Percentiles rank a stretch among this genome's conserved stretches.
These are phyloP conservation scores for Chalciporus pseudorubinellus DNA, from an alignment of 768 basidiomycete genomes.

Conservation along the genomic window DNA sequence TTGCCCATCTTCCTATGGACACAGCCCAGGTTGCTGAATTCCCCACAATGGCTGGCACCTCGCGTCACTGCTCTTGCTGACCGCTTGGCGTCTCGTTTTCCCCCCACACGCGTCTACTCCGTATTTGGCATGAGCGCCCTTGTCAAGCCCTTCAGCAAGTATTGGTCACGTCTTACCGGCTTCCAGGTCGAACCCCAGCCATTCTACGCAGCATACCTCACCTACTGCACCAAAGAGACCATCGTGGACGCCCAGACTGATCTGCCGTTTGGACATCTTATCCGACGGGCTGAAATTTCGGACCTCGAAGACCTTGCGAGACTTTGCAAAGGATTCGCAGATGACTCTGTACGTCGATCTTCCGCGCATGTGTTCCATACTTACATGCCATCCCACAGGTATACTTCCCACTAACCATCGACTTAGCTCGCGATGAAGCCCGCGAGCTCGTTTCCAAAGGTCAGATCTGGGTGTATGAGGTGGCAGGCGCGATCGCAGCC, in stretches of 20 bases:
- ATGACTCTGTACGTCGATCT: constrained; percentile 44
- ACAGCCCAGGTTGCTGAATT: constrained; percentile 25
- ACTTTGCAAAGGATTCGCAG: constrained; percentile 51
- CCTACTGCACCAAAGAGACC: constrained; percentile 41
- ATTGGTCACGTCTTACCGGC: constrained; percentile 45
- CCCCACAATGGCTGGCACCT: constrained; percentile 28
- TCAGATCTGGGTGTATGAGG: constrained; percentile 54
- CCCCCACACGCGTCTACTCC: constrained; percentile 47
- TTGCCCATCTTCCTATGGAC: constrained; percentile 56
- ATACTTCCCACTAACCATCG: constrained; percentile 42
- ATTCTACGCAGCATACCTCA: constrained; percentile 50
- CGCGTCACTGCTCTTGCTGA: constrained; percentile 38
- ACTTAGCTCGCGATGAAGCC: constrained; percentile 44
- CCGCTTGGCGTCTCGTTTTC: constrained; percentile 37
- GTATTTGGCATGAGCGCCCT: constrained; percentile 46
- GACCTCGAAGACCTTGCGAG: constrained; percentile 42
- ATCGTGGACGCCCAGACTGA: constrained; percentile 27
- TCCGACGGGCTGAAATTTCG: constrained; percentile 36
- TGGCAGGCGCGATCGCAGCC: constrained; percentile 39
- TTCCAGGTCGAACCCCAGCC: constrained; percentile 39
- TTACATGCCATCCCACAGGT: constrained; percentile 32
- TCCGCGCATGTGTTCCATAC: background rate
- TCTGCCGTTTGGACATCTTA: constrained; percentile 34
- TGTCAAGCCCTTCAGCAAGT: constrained; percentile 40
- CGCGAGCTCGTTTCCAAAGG: constrained; percentile 44